Evolutionary conservation across 371 early-diverging fungal genomes (phyloP), one percentile per base, ranked within the genome.

Genomic region (Rhizopus arrhizus): DNA sequence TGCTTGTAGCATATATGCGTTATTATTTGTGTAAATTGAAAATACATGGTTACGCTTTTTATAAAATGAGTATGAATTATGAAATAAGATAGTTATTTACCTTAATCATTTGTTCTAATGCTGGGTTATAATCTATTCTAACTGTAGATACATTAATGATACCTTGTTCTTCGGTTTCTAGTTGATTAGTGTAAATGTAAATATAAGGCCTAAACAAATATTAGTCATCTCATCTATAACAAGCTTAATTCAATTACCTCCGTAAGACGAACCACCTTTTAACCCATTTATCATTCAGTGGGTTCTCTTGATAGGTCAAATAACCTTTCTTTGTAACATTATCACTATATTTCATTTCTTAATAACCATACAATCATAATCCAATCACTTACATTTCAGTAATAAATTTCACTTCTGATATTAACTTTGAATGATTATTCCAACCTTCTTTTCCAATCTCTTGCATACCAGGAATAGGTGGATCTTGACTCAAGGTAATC

Each of bases 201-300:
- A 94, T 72, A 65, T 88, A 91, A 12, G 94, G 94, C 35, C 86
- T 81, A 61, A 9, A 8, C 47, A 11, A 22, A 31, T 32, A 33
- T 13, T 35, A 22, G 41, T 45, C 43, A 57, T 45, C 13, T 22
- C 22, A 22, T 10, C 11, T 6, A 13, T 35, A 4, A 48, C 48
- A 48, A 29, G 29, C 29, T n/a, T 48, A n/a, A 5, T 35, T 29
- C 12, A 1, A 8, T 48, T 78, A 81, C 70, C 89, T 79, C 36
- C 91, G 86, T 47, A 95, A 81, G 54, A 92, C 91, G 74, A 91
- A 84, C 89, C 88, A 92, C 4, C 88, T 78, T 53, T 84, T 83
- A 1, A 80, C 72, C 95, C 95, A 95, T 22, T 64, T 68, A 53
- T 87, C 85, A 22, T 78, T 81, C 40, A 75, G 59, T 15, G 78